Base-by-base conservation (phyloP, 106 monocot species). In the Acorus gramineus region DNA sequence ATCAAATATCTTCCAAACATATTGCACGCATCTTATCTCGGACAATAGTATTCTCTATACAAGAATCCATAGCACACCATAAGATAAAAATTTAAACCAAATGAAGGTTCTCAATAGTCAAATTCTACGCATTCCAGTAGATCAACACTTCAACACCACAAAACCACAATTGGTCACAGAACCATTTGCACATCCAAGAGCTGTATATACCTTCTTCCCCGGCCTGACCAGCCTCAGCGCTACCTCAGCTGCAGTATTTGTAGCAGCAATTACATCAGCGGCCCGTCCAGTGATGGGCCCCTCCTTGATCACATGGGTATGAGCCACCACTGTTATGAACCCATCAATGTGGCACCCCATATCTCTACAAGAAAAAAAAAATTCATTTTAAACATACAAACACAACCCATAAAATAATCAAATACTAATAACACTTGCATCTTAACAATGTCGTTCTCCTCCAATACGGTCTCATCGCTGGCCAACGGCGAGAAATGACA, bases 401-500 rank as follows among this genome's bases (percentile, higher is more conserved):
- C 4, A 69, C 3, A 49, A 14, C 65, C 42, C 14, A 57, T 2
- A 46, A 14, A 7, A 42, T 46, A 9, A 11, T 11, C 9, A 55
- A 7, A 66, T 3, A 9, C 14, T 28, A 60, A 9, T 11, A 42
- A 14, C 5, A 11, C 76, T 62, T 64, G 84, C 86, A 94, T 89
- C 52, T 94, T 94, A 9, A 98, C 85, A 66, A 98, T 57, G 59
- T 98, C 91, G 48, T 85, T 85, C 53, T 78, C 81, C 59, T 85
- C 87, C 66, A 98, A 61, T 7, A 85, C 82, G 4, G 79, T 60
- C 47, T 91, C 96, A 60, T 91, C 96, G 7, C 71, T 76, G 2
- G 69, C 74, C 5, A 91, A 75, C 1, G 96, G 96, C 2, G 91
- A 98, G 65, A 83, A 91, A 70, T 98, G 96, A 53, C 91, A 91